phyloP scores from a whole-genome alignment of 768 basidiomycete genomes.

The Hypholoma fasciculare region DNA sequence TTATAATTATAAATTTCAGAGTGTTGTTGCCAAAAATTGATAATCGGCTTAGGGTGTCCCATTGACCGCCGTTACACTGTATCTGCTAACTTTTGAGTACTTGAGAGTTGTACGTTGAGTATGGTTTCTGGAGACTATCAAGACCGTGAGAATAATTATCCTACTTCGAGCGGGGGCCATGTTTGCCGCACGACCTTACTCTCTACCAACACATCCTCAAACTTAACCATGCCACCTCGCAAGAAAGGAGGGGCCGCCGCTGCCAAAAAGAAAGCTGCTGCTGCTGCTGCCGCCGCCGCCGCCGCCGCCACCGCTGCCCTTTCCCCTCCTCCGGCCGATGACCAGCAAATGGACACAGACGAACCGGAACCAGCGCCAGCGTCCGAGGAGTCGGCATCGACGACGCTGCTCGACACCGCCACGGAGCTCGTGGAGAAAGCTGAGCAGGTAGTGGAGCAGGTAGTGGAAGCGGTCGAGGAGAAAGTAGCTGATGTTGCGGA shows the following conservation, averaged over 20 bases:
- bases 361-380: slow-evolving; percentile 11
- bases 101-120: no score
- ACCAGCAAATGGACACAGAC: slow-evolving; percentile 20
- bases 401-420: slow-evolving; percentile 10
- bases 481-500: slow-evolving; percentile 22
- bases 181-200: background rate
- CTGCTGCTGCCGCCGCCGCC: slow-evolving; percentile 2
- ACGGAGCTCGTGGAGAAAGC: slow-evolving; percentile 11
- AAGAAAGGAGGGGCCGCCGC: slow-evolving; percentile 11
- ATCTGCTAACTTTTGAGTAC: no score
- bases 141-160: background rate
- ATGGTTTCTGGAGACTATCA: no score
- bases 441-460: slow-evolving; percentile 17
- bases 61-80: no score
- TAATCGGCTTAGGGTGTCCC: no score
- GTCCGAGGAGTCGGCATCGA: slow-evolving; percentile 18
- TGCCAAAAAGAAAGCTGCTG: slow-evolving; percentile 4
- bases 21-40: no score
- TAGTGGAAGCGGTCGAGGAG: slow-evolving; percentile 17
- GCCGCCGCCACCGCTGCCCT: slow-evolving; percentile 4
- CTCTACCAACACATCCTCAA: background rate
- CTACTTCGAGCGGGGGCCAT: background rate
- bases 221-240: background rate
- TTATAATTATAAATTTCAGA: no score
- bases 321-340: slow-evolving; percentile 5